Conservation (phyloP, 2,329 filamentous ascomycete species). For the Hypomyces perniciosus region DNA sequence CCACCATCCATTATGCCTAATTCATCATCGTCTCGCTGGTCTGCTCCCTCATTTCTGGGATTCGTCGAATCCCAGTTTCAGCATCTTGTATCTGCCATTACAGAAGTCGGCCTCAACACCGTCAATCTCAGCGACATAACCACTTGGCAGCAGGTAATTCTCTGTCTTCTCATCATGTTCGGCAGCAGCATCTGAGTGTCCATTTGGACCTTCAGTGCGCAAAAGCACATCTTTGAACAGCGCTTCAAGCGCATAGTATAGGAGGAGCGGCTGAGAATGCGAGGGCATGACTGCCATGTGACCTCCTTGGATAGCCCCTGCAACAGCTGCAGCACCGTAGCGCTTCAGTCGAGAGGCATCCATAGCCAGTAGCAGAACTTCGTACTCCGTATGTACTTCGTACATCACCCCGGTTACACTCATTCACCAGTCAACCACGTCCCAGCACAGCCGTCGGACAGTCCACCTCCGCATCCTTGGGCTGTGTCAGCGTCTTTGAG, state of each 20-base stretch:
- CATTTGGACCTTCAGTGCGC: conserved; percentile 54
- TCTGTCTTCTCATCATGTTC: conserved; percentile 59
- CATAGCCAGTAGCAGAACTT: not conserved
- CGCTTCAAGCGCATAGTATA: conserved; percentile 48
- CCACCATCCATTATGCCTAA: conserved; percentile 62
- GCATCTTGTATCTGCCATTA: conserved; percentile 60
- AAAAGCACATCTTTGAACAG: conserved; percentile 56
- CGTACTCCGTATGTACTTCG: too few species aligned
- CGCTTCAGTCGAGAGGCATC: too few species aligned
- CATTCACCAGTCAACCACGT: too few species aligned
- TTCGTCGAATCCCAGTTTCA: conserved; percentile 43
- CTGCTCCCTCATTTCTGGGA: conserved; percentile 55
- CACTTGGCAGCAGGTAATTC: conserved; percentile 60
- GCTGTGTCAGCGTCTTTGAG: too few species aligned
- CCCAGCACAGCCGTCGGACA: too few species aligned
- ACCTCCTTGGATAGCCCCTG: too few species aligned
- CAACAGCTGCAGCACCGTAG: conserved; percentile 21
- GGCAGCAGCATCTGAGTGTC: conserved; percentile 64
- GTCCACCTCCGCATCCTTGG: too few species aligned
- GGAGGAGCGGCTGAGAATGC: conserved; percentile 27
- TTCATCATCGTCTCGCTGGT: conserved; percentile 53
- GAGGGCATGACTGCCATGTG: too few species aligned
- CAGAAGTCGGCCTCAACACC: conserved; percentile 61
- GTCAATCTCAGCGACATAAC: conserved; percentile 58
- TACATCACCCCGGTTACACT: not conserved